A percentile compares a stretch with the other conserved stretches of the same genome.
These are phyloP conservation scores for Babesia bigemina DNA, from an alignment of 169 alveolate species.

Conservation along the genomic window DNA sequence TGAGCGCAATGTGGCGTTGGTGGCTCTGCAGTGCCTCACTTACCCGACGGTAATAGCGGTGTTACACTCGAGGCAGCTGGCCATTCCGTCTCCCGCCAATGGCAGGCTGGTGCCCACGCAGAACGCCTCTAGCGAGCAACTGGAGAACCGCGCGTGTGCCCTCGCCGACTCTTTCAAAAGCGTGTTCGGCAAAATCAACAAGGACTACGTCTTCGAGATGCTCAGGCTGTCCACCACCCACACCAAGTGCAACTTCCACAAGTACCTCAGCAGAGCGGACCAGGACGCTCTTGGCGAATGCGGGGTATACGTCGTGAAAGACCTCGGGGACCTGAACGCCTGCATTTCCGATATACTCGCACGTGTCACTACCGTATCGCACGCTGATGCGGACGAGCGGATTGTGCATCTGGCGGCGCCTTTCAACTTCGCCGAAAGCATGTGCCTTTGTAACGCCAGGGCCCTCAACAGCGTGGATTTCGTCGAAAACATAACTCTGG, in stretches of 20 bases:
- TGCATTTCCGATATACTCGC: background rate
- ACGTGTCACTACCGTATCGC: background rate
- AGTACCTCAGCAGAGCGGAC: conserved; percentile 11
- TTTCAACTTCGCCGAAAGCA: conserved; percentile 40
- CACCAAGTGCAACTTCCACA: conserved; percentile 29
- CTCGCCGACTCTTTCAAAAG: conserved; percentile 52
- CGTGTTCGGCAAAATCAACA: conserved; percentile 35
- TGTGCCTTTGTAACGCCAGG: conserved; percentile 36
- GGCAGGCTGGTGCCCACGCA: conserved; percentile 8
- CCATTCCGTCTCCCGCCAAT: background rate
- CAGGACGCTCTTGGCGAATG: background rate
- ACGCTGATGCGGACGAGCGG: background rate
- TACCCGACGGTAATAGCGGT: conserved; percentile 42
- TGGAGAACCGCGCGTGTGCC: conserved; percentile 16
- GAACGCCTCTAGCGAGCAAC: conserved; percentile 1
- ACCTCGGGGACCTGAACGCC: background rate
- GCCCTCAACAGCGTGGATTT: conserved; percentile 26
- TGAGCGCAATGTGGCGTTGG: conserved; percentile 4
- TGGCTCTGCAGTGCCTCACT: conserved; percentile 16
- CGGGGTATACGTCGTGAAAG: background rate
- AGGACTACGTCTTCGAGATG: conserved; percentile 36
- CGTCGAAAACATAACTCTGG: conserved; percentile 8
- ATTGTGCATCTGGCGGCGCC: conserved; percentile 28
- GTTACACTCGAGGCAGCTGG: conserved; percentile 28
- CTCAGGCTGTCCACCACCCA: conserved; percentile 35